Base-by-base conservation (phyloP, 805 yeast genomes). In the Wickerhamiella spandovensis region DNA sequence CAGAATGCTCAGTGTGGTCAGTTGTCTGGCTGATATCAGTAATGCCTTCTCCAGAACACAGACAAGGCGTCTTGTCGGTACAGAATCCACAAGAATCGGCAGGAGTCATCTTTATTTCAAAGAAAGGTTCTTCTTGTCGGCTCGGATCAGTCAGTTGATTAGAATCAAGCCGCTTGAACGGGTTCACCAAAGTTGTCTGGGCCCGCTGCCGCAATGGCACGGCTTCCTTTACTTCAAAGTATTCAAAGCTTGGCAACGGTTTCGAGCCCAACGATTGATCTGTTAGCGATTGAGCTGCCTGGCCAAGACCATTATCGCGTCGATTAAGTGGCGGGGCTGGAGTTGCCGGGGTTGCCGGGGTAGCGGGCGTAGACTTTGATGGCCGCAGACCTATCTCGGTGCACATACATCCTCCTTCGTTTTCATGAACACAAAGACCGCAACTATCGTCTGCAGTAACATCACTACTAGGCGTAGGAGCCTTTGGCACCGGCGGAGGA, bases 1-100 rank as follows among this genome's bases (percentile, higher is more conserved):
- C 22, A 20, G 22, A 35, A 38, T 42, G n/a, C 22, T 43, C 24
- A 38, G 25, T 32, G 37, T 28, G 25, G 47, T 28, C 20, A 44
- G 42, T 20, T n/a, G 32, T 9, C 3, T 28, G 32, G 32, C 12
- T 28, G 32, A 28, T 9, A 12, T 42, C 46, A 22, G 21, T 45
- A 3, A 64, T 61, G 30, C 72, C 72, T 35, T 74, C 82, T 57
- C 85, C 53, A 13, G 48, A 49, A 62, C 97, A 88, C 1, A 88
- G 85, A 66, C 97, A 88, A 2, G 94, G 86, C 0, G 94, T 78
- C 56, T 79, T 88, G 57, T 84, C 94, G 0, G 94, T 78, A 59
- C 97, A 88, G 65, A 88, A 87, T 0, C 97, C 97, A 65, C 97
- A 88, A 49, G 82, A 78, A 53, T 82, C 89, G 50, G 75, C 57